phyloP scores from a whole-genome alignment of 2,329 filamentous ascomycete genomes.

The Fusarium anthophilum region DNA sequence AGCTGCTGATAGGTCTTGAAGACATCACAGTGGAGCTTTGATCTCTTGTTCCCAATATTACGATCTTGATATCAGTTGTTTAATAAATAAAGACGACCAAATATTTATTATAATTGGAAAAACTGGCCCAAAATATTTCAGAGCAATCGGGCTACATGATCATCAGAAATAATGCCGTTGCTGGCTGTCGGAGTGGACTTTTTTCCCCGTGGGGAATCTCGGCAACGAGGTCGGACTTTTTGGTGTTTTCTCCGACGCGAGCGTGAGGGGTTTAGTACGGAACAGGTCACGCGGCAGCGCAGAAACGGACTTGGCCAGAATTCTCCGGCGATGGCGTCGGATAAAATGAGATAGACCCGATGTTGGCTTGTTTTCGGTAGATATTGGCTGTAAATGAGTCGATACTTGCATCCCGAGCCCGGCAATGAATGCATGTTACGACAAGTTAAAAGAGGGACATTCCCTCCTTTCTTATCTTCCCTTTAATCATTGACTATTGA shows the following conservation, averaged over 20 bases:
- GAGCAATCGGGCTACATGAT: neutral
- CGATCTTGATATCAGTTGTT: neutral
- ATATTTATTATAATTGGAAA: accelerated
- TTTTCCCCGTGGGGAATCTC: neutral
- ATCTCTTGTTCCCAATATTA: neutral
- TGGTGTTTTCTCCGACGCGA: neutral
- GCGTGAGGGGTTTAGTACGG: neutral
- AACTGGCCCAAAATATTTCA: accelerated
- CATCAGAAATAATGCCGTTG: neutral
- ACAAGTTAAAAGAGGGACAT: neutral
- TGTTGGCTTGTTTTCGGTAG: neutral
- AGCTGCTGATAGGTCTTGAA: neutral
- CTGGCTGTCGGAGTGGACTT: neutral
- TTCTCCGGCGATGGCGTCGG: neutral
- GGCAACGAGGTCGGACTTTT: neutral
- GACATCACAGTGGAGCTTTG: neutral
- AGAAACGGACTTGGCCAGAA: neutral
- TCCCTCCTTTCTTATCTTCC: neutral
- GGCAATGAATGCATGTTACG: neutral
- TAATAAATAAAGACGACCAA: neutral
- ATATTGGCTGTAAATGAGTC: neutral
- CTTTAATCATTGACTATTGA: neutral
- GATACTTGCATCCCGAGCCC: neutral
- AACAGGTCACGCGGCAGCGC: neutral
- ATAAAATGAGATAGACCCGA: neutral